Percentiles rank a stretch among this genome's conserved stretches.
These are phyloP conservation scores for Smallanthus sonchifolius DNA, from an alignment of 129 eudicot genomes.

Conservation along the genomic window DNA sequence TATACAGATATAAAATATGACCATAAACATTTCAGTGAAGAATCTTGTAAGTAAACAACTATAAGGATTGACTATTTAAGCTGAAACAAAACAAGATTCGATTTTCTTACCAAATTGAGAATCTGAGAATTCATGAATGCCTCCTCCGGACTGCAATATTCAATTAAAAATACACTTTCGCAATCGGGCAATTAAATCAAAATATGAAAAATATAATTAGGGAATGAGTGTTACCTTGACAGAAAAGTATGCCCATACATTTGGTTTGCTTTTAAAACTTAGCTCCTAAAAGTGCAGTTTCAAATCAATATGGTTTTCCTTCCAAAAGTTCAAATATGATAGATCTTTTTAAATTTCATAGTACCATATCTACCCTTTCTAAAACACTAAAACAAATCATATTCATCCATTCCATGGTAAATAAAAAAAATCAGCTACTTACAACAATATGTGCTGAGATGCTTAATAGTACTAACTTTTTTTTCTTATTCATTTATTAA, in stretches of 20 bases:
- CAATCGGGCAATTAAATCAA: not conserved
- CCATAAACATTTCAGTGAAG: not conserved
- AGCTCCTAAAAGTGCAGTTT: slow-evolving; percentile 49
- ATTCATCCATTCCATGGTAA: not conserved
- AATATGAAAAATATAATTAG: not conserved
- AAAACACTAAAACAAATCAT: not conserved
- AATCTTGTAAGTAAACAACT: not conserved
- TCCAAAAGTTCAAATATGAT: not conserved
- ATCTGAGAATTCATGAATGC: slow-evolving; percentile 99
- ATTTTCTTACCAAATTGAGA: slow-evolving; percentile 87
- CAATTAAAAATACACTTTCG: slow-evolving; percentile 12
- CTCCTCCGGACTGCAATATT: slow-evolving; percentile 93
- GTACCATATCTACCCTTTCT: not conserved
- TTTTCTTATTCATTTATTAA: too few species aligned
- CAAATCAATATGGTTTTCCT: too few species aligned
- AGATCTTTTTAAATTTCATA: not conserved
- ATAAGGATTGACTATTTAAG: not conserved
- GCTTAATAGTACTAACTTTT: not conserved
- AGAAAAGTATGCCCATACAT: slow-evolving; percentile 99
- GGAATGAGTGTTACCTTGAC: slow-evolving; percentile 60
- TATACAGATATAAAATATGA: not conserved
- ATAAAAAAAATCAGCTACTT: not conserved
- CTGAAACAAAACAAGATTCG: slow-evolving; percentile 11
- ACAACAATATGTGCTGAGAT: not conserved
- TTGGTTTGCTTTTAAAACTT: slow-evolving; percentile 98